Evolutionary conservation across 116 monocot species (phyloP).

Genomic region (Trichopus zeylanicus): DNA sequence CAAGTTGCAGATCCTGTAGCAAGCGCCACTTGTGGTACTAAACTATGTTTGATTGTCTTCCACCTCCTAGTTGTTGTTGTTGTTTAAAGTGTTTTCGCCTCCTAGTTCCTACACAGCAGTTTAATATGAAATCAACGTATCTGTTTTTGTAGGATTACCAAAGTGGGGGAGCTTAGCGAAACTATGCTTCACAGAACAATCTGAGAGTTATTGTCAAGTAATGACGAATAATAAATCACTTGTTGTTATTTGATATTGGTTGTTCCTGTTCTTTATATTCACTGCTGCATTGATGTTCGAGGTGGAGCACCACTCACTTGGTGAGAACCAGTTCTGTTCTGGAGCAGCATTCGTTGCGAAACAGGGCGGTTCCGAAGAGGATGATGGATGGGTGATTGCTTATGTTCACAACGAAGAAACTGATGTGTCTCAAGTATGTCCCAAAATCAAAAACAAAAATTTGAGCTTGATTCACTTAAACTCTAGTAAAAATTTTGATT

Average conservation of each 20-base stretch:
- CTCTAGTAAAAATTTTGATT: too few species aligned
- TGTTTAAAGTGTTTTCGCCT: too few species aligned
- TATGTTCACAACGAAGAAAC: conserved; percentile 16
- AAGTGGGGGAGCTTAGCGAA: conserved; percentile 35
- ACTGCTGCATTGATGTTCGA: too few species aligned
- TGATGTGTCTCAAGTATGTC: not conserved
- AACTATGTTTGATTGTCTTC: not conserved
- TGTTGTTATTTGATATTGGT: not conserved
- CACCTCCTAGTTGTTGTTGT: not conserved
- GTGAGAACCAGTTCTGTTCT: conserved; percentile 8
- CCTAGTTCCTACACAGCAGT: too few species aligned
- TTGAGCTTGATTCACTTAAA: too few species aligned
- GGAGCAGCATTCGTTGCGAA: conserved; percentile 15
- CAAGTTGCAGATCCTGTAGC: conserved; percentile 33
- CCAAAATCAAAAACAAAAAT: too few species aligned
- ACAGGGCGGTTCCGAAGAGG: conserved; percentile 8
- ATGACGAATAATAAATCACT: not conserved
- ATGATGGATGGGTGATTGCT: conserved; percentile 19
- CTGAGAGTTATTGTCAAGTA: conserved; percentile 11
- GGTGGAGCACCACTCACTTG: conserved; percentile 16
- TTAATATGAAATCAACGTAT: not conserved
- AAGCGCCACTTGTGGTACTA: conserved; percentile 24
- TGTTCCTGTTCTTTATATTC: too few species aligned
- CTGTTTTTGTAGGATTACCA: conserved; percentile 21
- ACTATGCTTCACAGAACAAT: conserved; percentile 16